Base-by-base conservation (phyloP, 1,139 yeast species). In the Kluyveromyces marxianus region DNA sequence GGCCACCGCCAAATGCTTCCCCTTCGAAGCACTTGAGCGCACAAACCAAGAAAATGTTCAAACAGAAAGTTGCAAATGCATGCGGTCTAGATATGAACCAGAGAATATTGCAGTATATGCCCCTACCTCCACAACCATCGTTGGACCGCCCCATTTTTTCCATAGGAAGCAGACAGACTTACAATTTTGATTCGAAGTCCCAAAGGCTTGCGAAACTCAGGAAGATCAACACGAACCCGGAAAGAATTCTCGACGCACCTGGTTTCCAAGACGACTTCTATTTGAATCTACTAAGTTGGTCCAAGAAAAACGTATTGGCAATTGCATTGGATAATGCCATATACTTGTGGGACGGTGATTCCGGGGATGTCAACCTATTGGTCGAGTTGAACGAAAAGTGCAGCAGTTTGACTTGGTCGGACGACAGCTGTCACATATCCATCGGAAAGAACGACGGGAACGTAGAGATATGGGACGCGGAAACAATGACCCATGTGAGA, bases 401-500 rank as follows among this genome's bases (percentile, higher is more conserved):
- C 3, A 75, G 96, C 1, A 83, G 96, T 31, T 74, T 92, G 10
- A 75, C 80, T 56, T 94, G 98, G 97, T 84, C 96, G 5, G 85
- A 83, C 36, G 97, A 92, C 65, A 95, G 96, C 4, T 80, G 85
- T 14, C 92, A 89, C 59, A 71, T 92, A 25, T 81, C 95, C 0
- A 78, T 94, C 39, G 97, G 97, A 6, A 76, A 79, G 54, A 85
- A 83, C 46, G 88, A 86, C 58, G 98, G 98, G 2, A 71, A 79
- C 33, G 72, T 90, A 34, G 96, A 92, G 65, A 84, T 92, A 50
- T 92, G 97, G 96, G 98, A 94, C 65, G 83, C 87, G 39, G 96
- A 86, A 57, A 77, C 86, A 14, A 78, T 75, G 56, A 67, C 82
- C 21, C 81, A 81, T 57, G 72, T 90, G 46, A 76, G 99, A 57